phyloP scores from a whole-genome alignment of 345 rosid genomes.

The Rhodamnia rubescens region DNA sequence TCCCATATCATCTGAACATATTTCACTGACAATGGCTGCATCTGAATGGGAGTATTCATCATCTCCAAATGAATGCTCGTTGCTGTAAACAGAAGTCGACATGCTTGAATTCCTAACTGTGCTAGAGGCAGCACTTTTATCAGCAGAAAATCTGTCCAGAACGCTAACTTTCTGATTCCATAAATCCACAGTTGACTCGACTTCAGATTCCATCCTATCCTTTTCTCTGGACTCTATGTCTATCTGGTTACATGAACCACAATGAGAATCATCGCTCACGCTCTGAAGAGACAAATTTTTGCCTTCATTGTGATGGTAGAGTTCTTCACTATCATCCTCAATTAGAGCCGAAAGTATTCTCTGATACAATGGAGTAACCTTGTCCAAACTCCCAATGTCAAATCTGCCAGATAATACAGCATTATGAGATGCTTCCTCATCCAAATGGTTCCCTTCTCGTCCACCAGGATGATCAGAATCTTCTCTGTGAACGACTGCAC shows the following conservation, averaged over 20 bases:
- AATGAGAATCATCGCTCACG: conserved; percentile 93
- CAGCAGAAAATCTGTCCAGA: conserved; percentile 58
- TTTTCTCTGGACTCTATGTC: conserved; percentile 75
- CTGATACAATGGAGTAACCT: conserved; percentile 64
- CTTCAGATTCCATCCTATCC: conserved; percentile 92
- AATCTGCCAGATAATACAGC: conserved; percentile 34
- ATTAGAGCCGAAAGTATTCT: conserved; percentile 89
- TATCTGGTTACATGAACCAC: conserved; percentile 83
- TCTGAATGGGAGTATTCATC: conserved; percentile 64
- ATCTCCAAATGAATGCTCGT: conserved; percentile 64
- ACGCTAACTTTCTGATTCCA: conserved; percentile 53
- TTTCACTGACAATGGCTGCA: conserved; percentile 43
- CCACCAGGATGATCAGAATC: conserved; percentile 23
- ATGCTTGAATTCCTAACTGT: conserved; percentile 48
- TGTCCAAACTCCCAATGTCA: conserved; percentile 45
- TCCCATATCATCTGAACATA: conserved; percentile 46
- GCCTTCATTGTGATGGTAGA: conserved; percentile 45
- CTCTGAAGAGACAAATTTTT: conserved; percentile 71
- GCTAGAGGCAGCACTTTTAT: conserved; percentile 56
- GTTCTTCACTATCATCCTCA: conserved; percentile 83
- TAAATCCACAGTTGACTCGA: conserved; percentile 64
- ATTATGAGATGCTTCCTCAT: conserved; percentile 25
- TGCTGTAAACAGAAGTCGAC: conserved; percentile 59
- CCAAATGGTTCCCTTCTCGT: conserved; percentile 22
- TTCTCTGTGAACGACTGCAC: conserved; percentile 30